Evolutionary conservation across 805 yeast genomes (phyloP).

Genomic region (Wickerhamiella azyma): DNA sequence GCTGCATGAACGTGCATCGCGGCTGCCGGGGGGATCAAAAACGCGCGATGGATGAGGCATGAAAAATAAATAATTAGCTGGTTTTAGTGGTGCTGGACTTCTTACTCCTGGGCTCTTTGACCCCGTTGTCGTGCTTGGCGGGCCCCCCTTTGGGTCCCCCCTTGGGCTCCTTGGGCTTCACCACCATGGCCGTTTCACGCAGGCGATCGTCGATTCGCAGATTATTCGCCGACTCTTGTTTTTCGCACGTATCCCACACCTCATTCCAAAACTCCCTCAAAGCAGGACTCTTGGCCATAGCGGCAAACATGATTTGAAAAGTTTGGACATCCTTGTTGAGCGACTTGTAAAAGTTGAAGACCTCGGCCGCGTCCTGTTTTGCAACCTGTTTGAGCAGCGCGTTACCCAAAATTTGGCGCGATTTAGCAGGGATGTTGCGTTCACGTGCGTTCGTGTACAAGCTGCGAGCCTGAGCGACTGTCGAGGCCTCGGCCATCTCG

Average conservation of each 20-base stretch:
- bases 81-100: neutral
- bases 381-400: slow-evolving; percentile 12
- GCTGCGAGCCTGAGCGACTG: slow-evolving; percentile 16
- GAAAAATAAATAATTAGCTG: neutral
- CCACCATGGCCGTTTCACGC: slow-evolving; percentile 13
- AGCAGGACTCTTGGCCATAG: slow-evolving; percentile 12
- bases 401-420: slow-evolving; percentile 16
- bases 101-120: neutral
- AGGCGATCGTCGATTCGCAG: slow-evolving; percentile 16
- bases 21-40: too few species aligned
- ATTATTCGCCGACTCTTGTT: slow-evolving; percentile 16
- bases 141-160: too few species aligned
- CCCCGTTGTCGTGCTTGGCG: neutral
- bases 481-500: slow-evolving; percentile 11
- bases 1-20: too few species aligned
- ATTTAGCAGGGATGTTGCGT: slow-evolving; percentile 4
- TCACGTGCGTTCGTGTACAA: slow-evolving; percentile 8
- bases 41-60: too few species aligned
- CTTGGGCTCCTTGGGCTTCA: too few species aligned
- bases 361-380: slow-evolving; percentile 11
- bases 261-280: slow-evolving; percentile 11
- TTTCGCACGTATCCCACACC: slow-evolving; percentile 14
- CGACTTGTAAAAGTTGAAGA: slow-evolving; percentile 15
- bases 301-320: slow-evolving; percentile 19
- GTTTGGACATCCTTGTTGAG: slow-evolving; percentile 19